Evolutionary conservation across 2,329 filamentous ascomycete genomes (phyloP), one percentile per base, ranked within the genome.

Genomic region (Zymoseptoria pseudotritici): DNA sequence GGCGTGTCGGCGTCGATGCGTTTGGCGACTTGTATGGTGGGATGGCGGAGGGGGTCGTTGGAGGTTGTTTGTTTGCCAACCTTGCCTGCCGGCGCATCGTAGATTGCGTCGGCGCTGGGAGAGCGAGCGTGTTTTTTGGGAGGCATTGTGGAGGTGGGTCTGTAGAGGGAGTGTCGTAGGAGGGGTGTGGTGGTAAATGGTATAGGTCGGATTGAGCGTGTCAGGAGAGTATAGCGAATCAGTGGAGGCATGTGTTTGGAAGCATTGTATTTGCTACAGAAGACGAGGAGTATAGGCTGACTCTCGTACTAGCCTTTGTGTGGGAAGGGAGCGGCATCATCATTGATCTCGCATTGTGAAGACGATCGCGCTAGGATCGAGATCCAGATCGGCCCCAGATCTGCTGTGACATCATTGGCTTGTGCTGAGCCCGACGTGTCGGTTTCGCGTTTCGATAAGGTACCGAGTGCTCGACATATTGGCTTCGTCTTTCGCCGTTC

Each of bases 11-110:
- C 69, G 56, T 81, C 79, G 55, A 81, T 73, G 61, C 80, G 71
- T 67, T 80, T 81, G 20, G 79, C 79, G 49, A 78, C 75, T 69
- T 80, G 80, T 2, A 75, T 78, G 8, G 74, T 74, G 2, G 79
- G 79, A 63, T 79, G 78, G 54, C 71, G 73, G 50, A 75, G 68
- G 36, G 58, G 66, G 49, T 60, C 60, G 6, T 66, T 46, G 36
- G 36, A n/a, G 13, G 36, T 46, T 17, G 4, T 46, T 17, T 46
- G 36, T 46, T 46, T 46, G 13, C 36, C 36, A 7, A 46, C n/a
- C 7, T 46, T 46, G 36, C 36, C 36, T 17, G 13, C 36, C 2
- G 36, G 36, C 6, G 36, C 36, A 6, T 46, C 13, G 36, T 46
- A 46, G 36, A 46, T 46, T 17, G 36, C 36, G 17, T 46, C 62